Conservation (phyloP, 306 rosid species). For the Luffa acutangula region DNA sequence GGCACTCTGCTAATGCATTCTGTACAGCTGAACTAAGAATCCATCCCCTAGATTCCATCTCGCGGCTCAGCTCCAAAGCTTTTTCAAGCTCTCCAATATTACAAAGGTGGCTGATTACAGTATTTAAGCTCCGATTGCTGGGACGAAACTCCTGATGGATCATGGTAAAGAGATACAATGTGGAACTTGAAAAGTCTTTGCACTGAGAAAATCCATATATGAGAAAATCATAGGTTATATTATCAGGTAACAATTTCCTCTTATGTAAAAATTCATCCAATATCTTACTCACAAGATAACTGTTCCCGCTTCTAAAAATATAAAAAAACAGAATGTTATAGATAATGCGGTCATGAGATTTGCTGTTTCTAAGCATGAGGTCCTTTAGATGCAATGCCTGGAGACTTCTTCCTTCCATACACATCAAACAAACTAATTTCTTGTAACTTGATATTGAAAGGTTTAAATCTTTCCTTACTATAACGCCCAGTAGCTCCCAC, state of each 20-base stretch:
- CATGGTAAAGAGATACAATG: constrained; percentile 47
- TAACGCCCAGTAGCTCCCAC: constrained; percentile 47
- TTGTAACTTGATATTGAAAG: constrained; percentile 47
- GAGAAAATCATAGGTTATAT: constrained; percentile 60
- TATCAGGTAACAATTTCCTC: constrained; percentile 38
- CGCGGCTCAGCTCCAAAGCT: constrained; percentile 49
- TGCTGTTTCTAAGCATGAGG: constrained; percentile 40
- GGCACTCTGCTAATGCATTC: constrained; percentile 40
- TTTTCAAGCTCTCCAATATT: constrained; percentile 39
- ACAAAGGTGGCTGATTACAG: constrained; percentile 45
- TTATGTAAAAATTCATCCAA: constrained; percentile 40
- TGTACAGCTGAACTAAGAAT: constrained; percentile 55
- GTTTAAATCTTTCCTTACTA: constrained; percentile 32
- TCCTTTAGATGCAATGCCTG: constrained; percentile 45
- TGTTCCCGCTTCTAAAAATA: constrained; percentile 43
- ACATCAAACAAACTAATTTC: constrained; percentile 37
- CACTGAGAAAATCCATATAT: constrained; percentile 52
- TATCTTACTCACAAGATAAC: constrained; percentile 28
- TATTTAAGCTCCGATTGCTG: constrained; percentile 51
- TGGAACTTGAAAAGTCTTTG: constrained; percentile 41
- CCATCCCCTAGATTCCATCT: constrained; percentile 67
- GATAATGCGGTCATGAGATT: constrained; percentile 26
- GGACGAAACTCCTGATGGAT: constrained; percentile 51
- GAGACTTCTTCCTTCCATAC: constrained; percentile 33
- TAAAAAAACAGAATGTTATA: constrained; percentile 64